phyloP scores from a whole-genome alignment of 768 basidiomycete species.

The Lactarius hatsudake region DNA sequence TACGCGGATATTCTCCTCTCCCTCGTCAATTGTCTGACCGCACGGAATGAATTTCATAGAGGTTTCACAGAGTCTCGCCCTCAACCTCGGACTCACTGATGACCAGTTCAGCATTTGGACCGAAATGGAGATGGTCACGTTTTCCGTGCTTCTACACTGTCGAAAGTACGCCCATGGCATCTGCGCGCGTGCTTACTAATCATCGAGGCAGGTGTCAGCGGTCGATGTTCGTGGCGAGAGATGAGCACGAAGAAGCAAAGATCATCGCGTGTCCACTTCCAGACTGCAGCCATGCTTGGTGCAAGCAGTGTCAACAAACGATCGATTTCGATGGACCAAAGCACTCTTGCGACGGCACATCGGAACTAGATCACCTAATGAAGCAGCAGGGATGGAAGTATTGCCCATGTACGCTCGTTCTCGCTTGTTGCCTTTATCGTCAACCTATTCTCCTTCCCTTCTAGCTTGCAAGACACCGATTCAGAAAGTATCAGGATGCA shows the following conservation, averaged over 20 bases:
- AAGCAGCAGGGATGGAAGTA: constrained; percentile 34
- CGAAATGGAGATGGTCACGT: constrained; percentile 47
- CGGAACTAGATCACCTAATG: constrained; percentile 36
- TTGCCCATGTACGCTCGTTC: constrained; percentile 33
- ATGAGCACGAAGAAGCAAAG: constrained; percentile 29
- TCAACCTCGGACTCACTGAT: constrained; percentile 46
- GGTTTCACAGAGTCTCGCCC: constrained; percentile 44
- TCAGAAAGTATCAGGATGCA: constrained; percentile 51
- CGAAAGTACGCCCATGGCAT: constrained; percentile 40
- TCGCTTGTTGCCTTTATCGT: too few relatives aligned
- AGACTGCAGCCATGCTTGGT: constrained; percentile 34
- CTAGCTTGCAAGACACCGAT: constrained; percentile 49
- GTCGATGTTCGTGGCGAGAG: constrained; percentile 32
- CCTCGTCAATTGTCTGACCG: background rate
- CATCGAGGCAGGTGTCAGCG: constrained; percentile 25
- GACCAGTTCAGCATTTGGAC: constrained; percentile 41
- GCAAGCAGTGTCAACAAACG: constrained; percentile 33
- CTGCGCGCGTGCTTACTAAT: background rate
- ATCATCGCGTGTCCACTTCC: constrained; percentile 34
- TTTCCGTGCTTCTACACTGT: constrained; percentile 48
- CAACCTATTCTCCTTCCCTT: background rate
- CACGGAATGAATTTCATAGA: constrained; percentile 24
- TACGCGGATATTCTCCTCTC: constrained; percentile 28
- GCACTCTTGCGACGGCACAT: constrained; percentile 36
- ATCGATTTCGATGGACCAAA: constrained; percentile 27